Percentiles rank a stretch among this genome's conserved stretches.
Evolutionary conservation across 495 filamentous ascomycete species (phyloP).

Genomic region (Xylaria scruposa): DNA sequence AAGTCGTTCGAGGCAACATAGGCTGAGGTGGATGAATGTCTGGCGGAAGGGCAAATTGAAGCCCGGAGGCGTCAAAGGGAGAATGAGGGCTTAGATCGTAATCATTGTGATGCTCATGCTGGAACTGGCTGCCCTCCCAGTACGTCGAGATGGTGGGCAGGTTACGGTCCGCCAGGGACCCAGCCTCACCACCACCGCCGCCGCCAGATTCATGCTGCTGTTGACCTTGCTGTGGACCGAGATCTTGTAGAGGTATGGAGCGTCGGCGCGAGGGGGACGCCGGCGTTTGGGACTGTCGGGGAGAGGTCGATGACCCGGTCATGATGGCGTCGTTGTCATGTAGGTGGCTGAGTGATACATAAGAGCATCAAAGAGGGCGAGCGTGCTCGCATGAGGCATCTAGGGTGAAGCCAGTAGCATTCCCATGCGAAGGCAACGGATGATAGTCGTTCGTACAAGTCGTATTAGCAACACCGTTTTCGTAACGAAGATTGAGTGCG

Average conservation of each 20-base stretch:
- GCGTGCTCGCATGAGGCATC: constrained; percentile 9
- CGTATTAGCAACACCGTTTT: constrained; percentile 21
- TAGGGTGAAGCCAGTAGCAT: constrained; percentile 10
- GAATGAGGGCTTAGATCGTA: constrained; percentile 43
- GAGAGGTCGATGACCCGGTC: constrained; percentile 39
- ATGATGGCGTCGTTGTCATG: constrained; percentile 38
- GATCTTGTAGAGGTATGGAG: constrained; percentile 84
- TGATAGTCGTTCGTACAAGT: constrained; percentile 29
- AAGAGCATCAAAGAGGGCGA: not conserved
- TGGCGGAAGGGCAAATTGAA: constrained; percentile 58
- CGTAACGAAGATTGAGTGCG: not conserved
- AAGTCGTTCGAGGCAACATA: constrained; percentile 27
- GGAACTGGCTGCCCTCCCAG: constrained; percentile 51
- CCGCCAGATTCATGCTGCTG: constrained; percentile 40
- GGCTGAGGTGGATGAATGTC: constrained; percentile 43
- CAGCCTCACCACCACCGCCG: constrained; percentile 32
- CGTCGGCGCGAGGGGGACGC: constrained; percentile 58
- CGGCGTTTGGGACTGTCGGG: constrained; percentile 38
- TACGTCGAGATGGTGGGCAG: constrained; percentile 53
- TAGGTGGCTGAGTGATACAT: constrained; percentile 26
- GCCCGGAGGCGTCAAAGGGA: constrained; percentile 52
- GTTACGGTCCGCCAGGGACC: constrained; percentile 42
- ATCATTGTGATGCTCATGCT: constrained; percentile 37
- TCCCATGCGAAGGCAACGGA: constrained; percentile 27
- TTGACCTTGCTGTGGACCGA: constrained; percentile 66